Percentiles rank a stretch among this genome's conserved stretches.
Conservation (phyloP, 176 grass and related monocot genomes). For the Cenchrus fungigraminus region DNA sequence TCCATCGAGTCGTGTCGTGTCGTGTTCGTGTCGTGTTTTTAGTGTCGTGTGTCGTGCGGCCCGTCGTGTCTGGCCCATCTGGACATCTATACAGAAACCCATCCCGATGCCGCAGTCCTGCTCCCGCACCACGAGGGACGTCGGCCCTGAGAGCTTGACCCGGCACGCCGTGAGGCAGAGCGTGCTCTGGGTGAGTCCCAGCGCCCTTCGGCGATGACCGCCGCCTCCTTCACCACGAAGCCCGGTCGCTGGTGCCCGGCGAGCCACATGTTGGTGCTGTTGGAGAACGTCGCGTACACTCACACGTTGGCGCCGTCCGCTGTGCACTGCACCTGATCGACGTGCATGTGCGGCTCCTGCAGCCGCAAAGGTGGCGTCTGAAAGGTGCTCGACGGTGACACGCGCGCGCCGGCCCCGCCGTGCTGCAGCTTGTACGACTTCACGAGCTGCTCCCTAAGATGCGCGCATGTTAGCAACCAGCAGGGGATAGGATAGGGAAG, state of each 20-base stretch:
- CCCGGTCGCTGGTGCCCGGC: not conserved
- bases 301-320: conserved; percentile 28
- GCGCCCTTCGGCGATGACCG: conserved; percentile 57
- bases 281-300: conserved; percentile 47
- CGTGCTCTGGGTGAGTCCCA: conserved; percentile 39
- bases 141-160: conserved; percentile 17
- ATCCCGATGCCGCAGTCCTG: conserved; percentile 54
- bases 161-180: conserved; percentile 63
- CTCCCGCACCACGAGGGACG: not conserved
- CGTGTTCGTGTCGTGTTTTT: no score
- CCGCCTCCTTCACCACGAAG: conserved; percentile 31
- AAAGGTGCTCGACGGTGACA: no score
- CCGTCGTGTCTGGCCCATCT: no score
- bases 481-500: no score
- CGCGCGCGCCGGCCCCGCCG: not conserved
- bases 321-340: conserved; percentile 50
- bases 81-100: not conserved
- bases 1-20: no score
- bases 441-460: conserved; percentile 8
- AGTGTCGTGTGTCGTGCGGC: no score
- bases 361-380: not conserved
- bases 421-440: conserved; percentile 42
- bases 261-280: conserved; percentile 11
- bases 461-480: not conserved
- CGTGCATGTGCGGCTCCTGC: conserved; percentile 37